These are phyloP conservation scores for Penicillium chermesinum DNA, from an alignment of 495 filamentous ascomycete genomes.

Conservation along the genomic window DNA sequence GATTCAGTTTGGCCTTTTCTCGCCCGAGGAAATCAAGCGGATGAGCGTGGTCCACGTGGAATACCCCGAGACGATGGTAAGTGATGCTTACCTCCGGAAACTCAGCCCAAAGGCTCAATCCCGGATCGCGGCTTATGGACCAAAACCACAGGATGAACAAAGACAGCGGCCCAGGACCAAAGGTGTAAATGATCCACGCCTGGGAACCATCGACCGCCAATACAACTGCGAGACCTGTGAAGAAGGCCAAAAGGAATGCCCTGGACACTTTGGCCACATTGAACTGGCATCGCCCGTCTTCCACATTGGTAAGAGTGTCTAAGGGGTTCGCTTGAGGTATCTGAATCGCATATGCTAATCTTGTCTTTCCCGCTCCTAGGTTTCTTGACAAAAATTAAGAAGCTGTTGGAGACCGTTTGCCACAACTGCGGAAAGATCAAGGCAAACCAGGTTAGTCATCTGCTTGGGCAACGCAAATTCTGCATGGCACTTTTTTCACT, in stretches of 20 bases:
- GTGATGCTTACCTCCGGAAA: conserved; percentile 5
- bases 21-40: conserved; percentile 94
- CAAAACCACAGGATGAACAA: conserved; percentile 65
- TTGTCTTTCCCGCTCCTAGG: conserved; percentile 48
- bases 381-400: conserved; percentile 97
- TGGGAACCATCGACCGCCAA: conserved; percentile 90
- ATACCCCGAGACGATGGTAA: conserved; percentile 94
- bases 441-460: conserved; percentile 88
- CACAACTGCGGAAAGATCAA: conserved; percentile 96
- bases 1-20: conserved; percentile 96
- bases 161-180: conserved; percentile 78
- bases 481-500: conserved; percentile 33
- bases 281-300: conserved; percentile 93
- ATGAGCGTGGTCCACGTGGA: conserved; percentile 91
- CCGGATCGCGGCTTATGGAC: conserved; percentile 22
- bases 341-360: not conserved
- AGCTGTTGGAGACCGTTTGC: conserved; percentile 94
- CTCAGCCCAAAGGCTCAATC: not conserved
- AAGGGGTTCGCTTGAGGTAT: not conserved
- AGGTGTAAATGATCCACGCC: conserved; percentile 87
- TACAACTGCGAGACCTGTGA: conserved; percentile 93
- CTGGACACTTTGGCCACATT: conserved; percentile 96
- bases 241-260: conserved; percentile 90
- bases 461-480: conserved; percentile 49
- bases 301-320: conserved; percentile 68